Conservation (phyloP, 2,329 filamentous ascomycete genomes). For the Mycosphaerelloides madeirae region DNA sequence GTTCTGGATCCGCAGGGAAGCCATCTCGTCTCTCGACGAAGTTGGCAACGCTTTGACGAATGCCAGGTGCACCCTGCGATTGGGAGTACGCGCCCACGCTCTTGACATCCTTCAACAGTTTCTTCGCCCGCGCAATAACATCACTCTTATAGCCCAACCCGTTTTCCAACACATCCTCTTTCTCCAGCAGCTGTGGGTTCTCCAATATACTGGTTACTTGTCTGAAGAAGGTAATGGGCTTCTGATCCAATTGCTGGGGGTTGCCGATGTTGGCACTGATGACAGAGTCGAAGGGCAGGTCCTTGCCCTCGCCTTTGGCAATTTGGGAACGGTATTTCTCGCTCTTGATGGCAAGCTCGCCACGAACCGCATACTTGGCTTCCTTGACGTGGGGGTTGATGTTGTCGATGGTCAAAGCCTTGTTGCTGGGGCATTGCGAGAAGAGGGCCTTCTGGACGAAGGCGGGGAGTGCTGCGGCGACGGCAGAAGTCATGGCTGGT, state of each 20-base stretch:
- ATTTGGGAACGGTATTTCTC: conserved; percentile 82
- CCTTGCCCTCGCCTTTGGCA: conserved; percentile 52
- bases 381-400: conserved; percentile 86
- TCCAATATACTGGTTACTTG: conserved; percentile 91
- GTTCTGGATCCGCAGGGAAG: conserved; percentile 70
- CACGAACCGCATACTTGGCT: conserved; percentile 93
- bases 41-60: conserved; percentile 82
- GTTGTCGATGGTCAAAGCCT: conserved; percentile 65
- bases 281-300: conserved; percentile 80
- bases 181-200: conserved; percentile 78
- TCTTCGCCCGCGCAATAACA: conserved; percentile 77
- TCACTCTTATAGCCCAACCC: conserved; percentile 83
- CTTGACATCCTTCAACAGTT: conserved; percentile 74
- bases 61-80: conserved; percentile 79
- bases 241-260: conserved; percentile 97
- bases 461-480: conserved; percentile 17
- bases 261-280: conserved; percentile 99
- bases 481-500: background rate
- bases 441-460: conserved; percentile 23
- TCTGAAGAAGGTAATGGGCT: conserved; percentile 98
- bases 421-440: conserved; percentile 12
- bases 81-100: conserved; percentile 96
- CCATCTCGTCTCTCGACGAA: conserved; percentile 90
- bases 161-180: conserved; percentile 71
- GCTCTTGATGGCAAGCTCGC: conserved; percentile 88